Percentiles rank a stretch among this genome's conserved stretches.
phyloP scores from a whole-genome alignment of 2,329 filamentous ascomycete species.

The Clathrospora elynae region DNA sequence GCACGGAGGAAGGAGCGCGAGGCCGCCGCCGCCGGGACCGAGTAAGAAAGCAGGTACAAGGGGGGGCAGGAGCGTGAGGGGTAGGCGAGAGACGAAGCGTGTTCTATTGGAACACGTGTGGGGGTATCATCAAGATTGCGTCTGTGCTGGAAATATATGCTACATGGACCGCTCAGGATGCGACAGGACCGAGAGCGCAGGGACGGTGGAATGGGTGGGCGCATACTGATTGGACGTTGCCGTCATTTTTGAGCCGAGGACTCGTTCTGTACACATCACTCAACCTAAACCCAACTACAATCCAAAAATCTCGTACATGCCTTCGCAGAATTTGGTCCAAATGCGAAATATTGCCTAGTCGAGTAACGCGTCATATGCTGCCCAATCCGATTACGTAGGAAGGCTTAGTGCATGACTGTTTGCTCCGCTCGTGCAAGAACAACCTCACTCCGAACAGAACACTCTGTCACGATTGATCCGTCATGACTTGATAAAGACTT shows the following conservation, averaged over 20 bases:
- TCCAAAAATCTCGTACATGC: too few relatives aligned
- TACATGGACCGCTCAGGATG: conserved; percentile 10
- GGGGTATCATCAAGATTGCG: conserved; percentile 5
- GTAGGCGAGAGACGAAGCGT: conserved; percentile 1
- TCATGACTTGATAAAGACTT: conserved; percentile 25
- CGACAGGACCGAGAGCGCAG: conserved; percentile 5
- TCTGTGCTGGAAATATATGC: conserved; percentile 5
- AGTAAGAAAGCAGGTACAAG: not conserved
- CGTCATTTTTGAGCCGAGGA: conserved; percentile 36
- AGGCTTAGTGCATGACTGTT: conserved; percentile 38
- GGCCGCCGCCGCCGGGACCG: conserved; percentile 40
- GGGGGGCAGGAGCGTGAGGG: conserved; percentile 6
- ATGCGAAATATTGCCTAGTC: conserved; percentile 38
- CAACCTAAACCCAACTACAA: too few relatives aligned
- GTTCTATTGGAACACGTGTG: not conserved
- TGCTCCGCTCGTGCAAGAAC: conserved; percentile 20
- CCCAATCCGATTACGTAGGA: conserved; percentile 15
- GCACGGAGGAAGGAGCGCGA: conserved; percentile 73
- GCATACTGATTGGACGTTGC: conserved; percentile 27
- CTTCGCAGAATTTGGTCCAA: too few relatives aligned
- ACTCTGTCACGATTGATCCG: conserved; percentile 22
- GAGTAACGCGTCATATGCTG: conserved; percentile 19
- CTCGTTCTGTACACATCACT: conserved; percentile 42
- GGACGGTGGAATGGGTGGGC: conserved; percentile 8
- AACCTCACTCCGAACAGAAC: conserved; percentile 21